These are phyloP conservation scores for Alternaria angustiovoidea DNA, from an alignment of 2,329 filamentous ascomycete genomes.

Conservation along the genomic window DNA sequence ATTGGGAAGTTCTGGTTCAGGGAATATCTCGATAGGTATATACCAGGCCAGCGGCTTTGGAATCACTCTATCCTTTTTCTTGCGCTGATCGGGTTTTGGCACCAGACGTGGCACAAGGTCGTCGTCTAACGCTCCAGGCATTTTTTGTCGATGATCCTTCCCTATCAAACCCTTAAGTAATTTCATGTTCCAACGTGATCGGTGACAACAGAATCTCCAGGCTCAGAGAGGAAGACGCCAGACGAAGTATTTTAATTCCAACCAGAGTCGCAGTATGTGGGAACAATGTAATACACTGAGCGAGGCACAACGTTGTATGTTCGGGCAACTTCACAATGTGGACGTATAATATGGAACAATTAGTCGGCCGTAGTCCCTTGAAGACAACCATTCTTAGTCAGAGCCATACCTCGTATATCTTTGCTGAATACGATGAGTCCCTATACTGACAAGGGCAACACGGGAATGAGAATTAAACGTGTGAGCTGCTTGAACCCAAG, in stretches of 20 bases:
- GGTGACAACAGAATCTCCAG: neutral
- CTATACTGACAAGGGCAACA: no score
- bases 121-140: no score
- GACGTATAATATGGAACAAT: neutral
- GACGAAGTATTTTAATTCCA: neutral
- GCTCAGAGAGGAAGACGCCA: neutral
- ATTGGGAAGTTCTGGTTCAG: neutral
- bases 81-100: neutral
- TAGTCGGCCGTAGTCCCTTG: no score
- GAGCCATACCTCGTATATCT: neutral
- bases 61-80: neutral
- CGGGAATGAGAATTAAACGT: neutral
- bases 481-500: neutral
- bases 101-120: conserved; percentile 1
- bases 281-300: neutral
- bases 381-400: neutral
- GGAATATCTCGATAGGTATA: neutral
- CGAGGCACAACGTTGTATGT: neutral
- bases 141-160: neutral
- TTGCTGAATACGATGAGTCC: neutral
- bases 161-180: neutral
- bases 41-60: neutral
- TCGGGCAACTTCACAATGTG: neutral
- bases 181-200: neutral
- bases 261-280: neutral